A percentile compares a stretch with the other conserved stretches of the same genome.
Conservation (phyloP, 2,329 filamentous ascomycete species). For the Aspergillus puulaauensis region DNA sequence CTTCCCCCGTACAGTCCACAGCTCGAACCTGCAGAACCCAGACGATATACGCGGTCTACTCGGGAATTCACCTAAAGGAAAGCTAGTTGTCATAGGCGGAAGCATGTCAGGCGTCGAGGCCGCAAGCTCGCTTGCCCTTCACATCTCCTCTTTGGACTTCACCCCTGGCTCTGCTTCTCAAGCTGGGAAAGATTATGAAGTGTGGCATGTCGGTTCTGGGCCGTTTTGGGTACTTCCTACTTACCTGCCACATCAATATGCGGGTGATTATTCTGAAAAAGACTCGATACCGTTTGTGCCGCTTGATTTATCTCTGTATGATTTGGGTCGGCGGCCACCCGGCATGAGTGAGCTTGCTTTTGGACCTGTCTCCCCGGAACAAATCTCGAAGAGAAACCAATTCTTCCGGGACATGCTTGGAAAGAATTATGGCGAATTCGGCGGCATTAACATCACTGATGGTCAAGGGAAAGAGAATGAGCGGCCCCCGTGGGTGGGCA, state of each 20-base stretch:
- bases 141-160: slow-evolving; percentile 65
- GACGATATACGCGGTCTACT: slow-evolving; percentile 23
- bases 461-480: slow-evolving; percentile 42
- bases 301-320: slow-evolving; percentile 70
- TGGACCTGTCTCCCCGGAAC: slow-evolving; percentile 62
- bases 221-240: slow-evolving; percentile 71
- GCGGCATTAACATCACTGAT: slow-evolving; percentile 32
- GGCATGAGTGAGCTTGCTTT: slow-evolving; percentile 62
- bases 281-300: slow-evolving; percentile 62
- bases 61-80: slow-evolving; percentile 39
- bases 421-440: slow-evolving; percentile 43
- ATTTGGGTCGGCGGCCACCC: slow-evolving; percentile 61
- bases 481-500: slow-evolving; percentile 64
- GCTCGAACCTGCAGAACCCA: slow-evolving; percentile 63
- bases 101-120: slow-evolving; percentile 83
- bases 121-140: slow-evolving; percentile 68
- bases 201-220: slow-evolving; percentile 68
- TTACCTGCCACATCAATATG: slow-evolving; percentile 38
- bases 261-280: neutral
- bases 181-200: slow-evolving; percentile 29
- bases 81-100: slow-evolving; percentile 73
- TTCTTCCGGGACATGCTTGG: slow-evolving; percentile 47
- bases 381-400: slow-evolving; percentile 55
- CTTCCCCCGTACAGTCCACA: slow-evolving; percentile 59
- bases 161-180: slow-evolving; percentile 47